Evolutionary conservation across 495 filamentous ascomycete genomes (phyloP), one percentile per base, ranked within the genome.

Genomic region (Cairneyella variabilis): DNA sequence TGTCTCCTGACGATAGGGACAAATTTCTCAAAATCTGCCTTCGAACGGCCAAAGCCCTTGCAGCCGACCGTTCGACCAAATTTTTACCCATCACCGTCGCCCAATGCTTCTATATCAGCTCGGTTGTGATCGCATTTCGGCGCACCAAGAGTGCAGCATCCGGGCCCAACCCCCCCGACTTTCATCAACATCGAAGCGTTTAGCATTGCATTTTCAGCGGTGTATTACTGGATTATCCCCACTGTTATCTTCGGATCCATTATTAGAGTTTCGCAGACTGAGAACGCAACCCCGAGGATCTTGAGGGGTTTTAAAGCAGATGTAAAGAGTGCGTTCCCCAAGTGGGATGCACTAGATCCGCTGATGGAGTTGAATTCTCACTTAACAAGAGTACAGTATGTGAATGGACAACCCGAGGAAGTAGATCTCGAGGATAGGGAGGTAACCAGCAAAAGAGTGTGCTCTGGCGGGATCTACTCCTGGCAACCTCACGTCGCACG

Each of bases 151-250:
- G 5, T 12, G 17, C 40, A 20, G 7, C 40, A 3, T 18, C 40
- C 4, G 20, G n/a, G 5, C n/a, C 40, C 17, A 43, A 43, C 20
- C 40, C 40, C n/a, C 7, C 16, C n/a, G 23, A 43, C 40, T 20
- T 43, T 20, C 40, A 43, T 43, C 20, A 43, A 43, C 40, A 43
- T 43, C 12, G 40, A 43, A 43, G 40, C 9, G 4, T 22, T 20
- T 20, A 43, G 40, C 23, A 22, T 43, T 20, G 40, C 40, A 2
- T 43, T 43, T 20, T 43, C 40, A 23, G 17, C 40, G 5, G 5
- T 43, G 2, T 43, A 43, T 20, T 43, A 20, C 22, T 43, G 40
- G 40, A 43, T 43, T 20, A 43, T 43, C 12, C 40, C 40, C 2
- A 11, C 20, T 20, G 40, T 43, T 10, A 43, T 43, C 2, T 20